Evolutionary conservation across 148 eudicot genomes (phyloP).

Genomic region (Spergularia marina): DNA sequence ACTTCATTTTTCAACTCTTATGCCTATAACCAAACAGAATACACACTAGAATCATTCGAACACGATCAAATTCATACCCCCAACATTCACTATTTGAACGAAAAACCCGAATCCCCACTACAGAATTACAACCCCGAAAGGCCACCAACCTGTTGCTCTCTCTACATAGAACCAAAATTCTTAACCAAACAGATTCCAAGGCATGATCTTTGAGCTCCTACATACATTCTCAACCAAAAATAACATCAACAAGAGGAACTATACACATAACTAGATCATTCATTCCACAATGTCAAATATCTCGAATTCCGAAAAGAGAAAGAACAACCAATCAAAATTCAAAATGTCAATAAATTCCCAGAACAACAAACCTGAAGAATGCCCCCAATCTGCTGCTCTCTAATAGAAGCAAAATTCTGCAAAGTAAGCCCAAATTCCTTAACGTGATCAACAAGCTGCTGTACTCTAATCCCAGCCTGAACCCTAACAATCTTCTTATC

Average conservation of each 20-base stretch:
- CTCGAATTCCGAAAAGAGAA: background rate
- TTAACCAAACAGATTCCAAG: background rate
- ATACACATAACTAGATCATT: background rate
- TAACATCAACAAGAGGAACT: background rate
- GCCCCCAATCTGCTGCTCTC: conserved; percentile 97
- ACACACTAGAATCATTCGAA: too few relatives aligned
- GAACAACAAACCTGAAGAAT: conserved; percentile 64
- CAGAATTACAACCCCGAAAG: too few relatives aligned
- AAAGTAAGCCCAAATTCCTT: conserved; percentile 76
- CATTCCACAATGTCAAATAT: background rate
- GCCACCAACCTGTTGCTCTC: too few relatives aligned
- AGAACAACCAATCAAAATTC: background rate
- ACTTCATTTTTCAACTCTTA: too few relatives aligned
- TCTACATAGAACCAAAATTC: background rate
- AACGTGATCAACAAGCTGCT: conserved; percentile 83
- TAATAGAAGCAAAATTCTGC: conserved; percentile 91
- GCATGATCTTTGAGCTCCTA: background rate
- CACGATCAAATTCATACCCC: too few relatives aligned
- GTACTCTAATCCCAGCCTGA: conserved; percentile 86
- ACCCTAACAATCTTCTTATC: conserved; percentile 71
- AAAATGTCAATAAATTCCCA: background rate
- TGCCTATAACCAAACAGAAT: too few relatives aligned
- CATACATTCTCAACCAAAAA: background rate
- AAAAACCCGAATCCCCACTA: too few relatives aligned
- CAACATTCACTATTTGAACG: too few relatives aligned